Evolutionary conservation across 257 asterid genomes (phyloP), one percentile per base, ranked within the genome.

Genomic region (Solanum paucissectum): DNA sequence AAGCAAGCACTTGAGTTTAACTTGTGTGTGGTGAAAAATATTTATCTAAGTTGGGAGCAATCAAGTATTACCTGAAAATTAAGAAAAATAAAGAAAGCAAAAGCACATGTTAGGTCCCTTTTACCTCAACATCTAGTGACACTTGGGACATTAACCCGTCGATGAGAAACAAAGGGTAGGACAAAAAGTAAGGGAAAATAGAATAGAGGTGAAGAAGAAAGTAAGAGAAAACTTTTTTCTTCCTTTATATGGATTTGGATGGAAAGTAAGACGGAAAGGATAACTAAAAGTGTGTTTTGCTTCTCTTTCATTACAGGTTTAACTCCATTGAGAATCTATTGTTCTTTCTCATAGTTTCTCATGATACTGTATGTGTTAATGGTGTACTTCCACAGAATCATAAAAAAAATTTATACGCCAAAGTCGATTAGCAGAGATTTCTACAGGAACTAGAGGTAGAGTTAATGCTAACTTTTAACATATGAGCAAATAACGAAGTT

Each of bases 1-100:
- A 88, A 38, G 86, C 33, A 87, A 87, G 85, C 85, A 83, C 82
- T 86, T 87, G 88, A 87, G 88, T 84, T 69, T 75, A 89, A 87
- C 74, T 66, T 74, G 64, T 12, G 49, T 73, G 34, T 87, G 44
- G 27, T 14, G 16, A 18, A 81, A 5, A 46, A 81, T 27, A 49
- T 33, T 44, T 14, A 79, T 29, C 29, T 49, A 82, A 52, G 69
- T 49, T 32, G 42, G 32, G 29, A 52, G 71, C 58, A 82, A 20
- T 29, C 85, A 49, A 82, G 71, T 49, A 49, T 46, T 16, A 82
- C 86, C 86, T 49, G 69, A 49, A 40, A 49, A 82, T 32, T 18
- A 32, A 49, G 69, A 81, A 81, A 46, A 18, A 29, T 6, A 29
- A 82, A 20, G 69, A 79, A 79, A 27, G 62, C n/a, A 46, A 81